Conservation (phyloP, 208 protist genomes). For the Lotmaria passim region DNA sequence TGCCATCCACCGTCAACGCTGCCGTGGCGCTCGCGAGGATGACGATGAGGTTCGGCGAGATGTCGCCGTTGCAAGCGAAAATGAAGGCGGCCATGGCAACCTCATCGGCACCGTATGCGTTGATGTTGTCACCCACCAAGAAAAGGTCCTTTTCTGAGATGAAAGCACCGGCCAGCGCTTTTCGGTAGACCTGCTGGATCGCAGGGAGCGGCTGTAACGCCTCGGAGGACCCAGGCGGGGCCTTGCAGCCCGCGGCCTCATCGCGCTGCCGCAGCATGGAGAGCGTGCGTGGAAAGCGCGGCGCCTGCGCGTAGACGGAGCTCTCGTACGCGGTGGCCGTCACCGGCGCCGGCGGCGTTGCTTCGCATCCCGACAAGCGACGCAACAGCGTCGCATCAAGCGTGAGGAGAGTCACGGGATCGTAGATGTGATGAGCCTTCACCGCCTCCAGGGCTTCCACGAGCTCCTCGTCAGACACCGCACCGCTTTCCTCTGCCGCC, state of each 20-base stretch:
- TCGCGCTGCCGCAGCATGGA: slow-evolving; percentile 13
- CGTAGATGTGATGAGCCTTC: slow-evolving; percentile 17
- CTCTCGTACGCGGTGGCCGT: slow-evolving; percentile 8
- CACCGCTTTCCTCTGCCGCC: background rate
- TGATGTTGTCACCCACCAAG: slow-evolving; percentile 13
- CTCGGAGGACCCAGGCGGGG: background rate
- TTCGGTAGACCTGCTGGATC: slow-evolving; percentile 17
- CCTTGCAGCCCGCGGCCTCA: background rate
- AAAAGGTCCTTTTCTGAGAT: slow-evolving; percentile 40
- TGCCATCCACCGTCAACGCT: slow-evolving; percentile 32
- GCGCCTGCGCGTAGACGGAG: slow-evolving; percentile 30
- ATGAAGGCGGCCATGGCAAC: slow-evolving; percentile 22
- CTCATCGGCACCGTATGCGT: slow-evolving; percentile 22
- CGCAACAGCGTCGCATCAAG: slow-evolving; percentile 21
- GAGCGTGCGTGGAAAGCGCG: slow-evolving; percentile 17
- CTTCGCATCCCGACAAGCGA: background rate
- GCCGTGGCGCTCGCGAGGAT: background rate
- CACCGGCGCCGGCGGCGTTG: background rate
- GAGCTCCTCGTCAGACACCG: slow-evolving; percentile 20
- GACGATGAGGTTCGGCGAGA: slow-evolving; percentile 16
- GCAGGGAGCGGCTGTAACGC: slow-evolving; percentile 25
- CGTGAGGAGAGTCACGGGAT: slow-evolving; percentile 24
- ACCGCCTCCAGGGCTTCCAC: slow-evolving; percentile 27
- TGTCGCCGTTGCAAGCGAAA: slow-evolving; percentile 22
- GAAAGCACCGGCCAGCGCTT: slow-evolving; percentile 12